Conservation (phyloP, 2,329 filamentous ascomycete genomes). For the Aureobasidium sp. region DNA sequence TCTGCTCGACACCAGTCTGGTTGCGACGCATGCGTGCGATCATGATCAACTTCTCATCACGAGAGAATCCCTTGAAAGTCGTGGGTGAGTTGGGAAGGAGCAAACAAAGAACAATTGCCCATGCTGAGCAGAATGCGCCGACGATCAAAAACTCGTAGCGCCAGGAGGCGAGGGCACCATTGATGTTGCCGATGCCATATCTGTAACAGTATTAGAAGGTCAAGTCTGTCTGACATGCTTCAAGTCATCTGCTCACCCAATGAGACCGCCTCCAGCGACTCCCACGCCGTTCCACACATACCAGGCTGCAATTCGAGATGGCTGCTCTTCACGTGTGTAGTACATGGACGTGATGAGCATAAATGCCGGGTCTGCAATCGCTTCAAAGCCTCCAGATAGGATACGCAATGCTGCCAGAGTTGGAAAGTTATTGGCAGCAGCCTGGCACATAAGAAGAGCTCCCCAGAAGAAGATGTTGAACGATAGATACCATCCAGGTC, state of each 20-base stretch:
- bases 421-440: constrained; percentile 36
- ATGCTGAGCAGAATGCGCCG: constrained; percentile 46
- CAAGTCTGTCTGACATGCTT: background rate
- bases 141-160: constrained; percentile 61
- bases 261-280: constrained; percentile 48
- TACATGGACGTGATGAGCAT: constrained; percentile 29
- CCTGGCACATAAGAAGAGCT: constrained; percentile 28
- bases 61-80: constrained; percentile 43
- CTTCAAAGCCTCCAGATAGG: constrained; percentile 49
- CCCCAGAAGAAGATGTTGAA: constrained; percentile 52
- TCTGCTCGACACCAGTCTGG: constrained; percentile 49
- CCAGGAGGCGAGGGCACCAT: constrained; percentile 50
- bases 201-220: background rate
- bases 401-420: constrained; percentile 49
- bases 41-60: constrained; percentile 45
- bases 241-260: constrained; percentile 26
- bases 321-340: constrained; percentile 54
- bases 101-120: constrained; percentile 51
- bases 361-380: constrained; percentile 50
- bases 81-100: constrained; percentile 50
- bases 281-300: constrained; percentile 52
- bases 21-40: constrained; percentile 48
- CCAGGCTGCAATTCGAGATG: constrained; percentile 46
- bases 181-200: constrained; percentile 53
- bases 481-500: constrained; percentile 33